A percentile compares a stretch with the other conserved stretches of the same genome.
phyloP scores from a whole-genome alignment of 345 rosid species.

The Geranium rotundifolium region DNA sequence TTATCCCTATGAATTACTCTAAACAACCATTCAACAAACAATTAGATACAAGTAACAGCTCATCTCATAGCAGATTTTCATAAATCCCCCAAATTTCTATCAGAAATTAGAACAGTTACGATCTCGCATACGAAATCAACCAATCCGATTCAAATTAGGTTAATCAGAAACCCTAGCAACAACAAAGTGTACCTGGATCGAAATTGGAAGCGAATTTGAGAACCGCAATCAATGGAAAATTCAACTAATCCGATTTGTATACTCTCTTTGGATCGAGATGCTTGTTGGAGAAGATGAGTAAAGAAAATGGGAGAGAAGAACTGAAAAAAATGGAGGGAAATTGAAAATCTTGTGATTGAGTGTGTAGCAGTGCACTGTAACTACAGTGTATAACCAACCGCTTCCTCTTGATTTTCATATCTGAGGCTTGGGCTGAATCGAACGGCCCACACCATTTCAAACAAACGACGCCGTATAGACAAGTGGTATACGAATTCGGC shows the following conservation, averaged over 20 bases:
- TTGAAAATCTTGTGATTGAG: too few species aligned
- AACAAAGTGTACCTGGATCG: too few species aligned
- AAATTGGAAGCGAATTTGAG: background rate
- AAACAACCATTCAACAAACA: background rate
- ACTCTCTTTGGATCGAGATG: background rate
- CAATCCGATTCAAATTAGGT: background rate
- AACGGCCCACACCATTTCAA: too few species aligned
- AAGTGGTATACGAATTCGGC: background rate
- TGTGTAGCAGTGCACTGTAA: too few species aligned
- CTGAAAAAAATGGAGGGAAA: background rate
- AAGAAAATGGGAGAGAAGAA: background rate
- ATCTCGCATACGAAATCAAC: background rate
- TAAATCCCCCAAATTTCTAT: background rate
- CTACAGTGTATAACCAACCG: too few species aligned
- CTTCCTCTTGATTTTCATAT: too few species aligned
- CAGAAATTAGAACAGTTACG: background rate
- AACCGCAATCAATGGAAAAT: too few species aligned
- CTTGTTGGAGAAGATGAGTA: background rate
- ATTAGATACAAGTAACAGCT: background rate
- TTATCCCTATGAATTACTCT: background rate
- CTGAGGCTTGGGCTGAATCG: too few species aligned
- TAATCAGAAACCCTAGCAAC: background rate
- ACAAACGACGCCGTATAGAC: too few species aligned
- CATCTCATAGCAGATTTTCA: background rate
- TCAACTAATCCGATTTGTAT: background rate